phyloP scores from a whole-genome alignment of 169 alveolate species.

The Plasmodium gonderi region DNA sequence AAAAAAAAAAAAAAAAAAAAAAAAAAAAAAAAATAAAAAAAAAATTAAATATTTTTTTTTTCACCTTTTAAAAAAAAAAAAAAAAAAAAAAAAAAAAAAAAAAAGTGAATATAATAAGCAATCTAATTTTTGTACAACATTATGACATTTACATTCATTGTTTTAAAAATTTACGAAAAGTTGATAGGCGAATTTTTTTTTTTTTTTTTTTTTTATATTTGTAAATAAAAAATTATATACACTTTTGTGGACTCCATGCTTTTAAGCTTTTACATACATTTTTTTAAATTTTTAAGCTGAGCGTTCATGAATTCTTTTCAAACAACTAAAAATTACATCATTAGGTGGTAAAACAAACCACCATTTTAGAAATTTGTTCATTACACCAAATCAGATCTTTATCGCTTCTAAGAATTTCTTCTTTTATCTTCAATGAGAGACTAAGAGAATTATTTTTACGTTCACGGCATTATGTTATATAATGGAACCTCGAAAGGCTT shows the following conservation, averaged over 20 bases:
- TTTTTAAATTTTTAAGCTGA: neutral
- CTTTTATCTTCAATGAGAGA: neutral
- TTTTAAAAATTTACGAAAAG: neutral
- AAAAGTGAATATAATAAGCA: neutral
- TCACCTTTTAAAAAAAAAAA: neutral
- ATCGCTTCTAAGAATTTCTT: neutral
- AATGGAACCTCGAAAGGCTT: neutral
- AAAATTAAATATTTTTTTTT: too few species aligned
- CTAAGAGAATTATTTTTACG: neutral
- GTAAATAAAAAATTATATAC: neutral
- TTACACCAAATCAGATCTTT: neutral
- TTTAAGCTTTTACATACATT: neutral
- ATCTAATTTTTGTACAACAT: neutral
- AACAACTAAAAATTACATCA: neutral
- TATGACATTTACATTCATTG: neutral
- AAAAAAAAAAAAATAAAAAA: neutral
- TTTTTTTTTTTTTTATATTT: neutral
- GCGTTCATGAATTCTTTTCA: neutral
- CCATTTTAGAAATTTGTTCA: neutral
- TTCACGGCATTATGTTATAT: neutral
- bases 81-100: constrained; percentile 2
- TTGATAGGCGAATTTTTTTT: neutral
- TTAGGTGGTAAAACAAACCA: neutral
- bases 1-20: constrained; percentile 4
- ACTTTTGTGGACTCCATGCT: neutral